Evolutionary conservation across 2,329 filamentous ascomycete genomes (phyloP).

Genomic region (Penicillium janthinellum): DNA sequence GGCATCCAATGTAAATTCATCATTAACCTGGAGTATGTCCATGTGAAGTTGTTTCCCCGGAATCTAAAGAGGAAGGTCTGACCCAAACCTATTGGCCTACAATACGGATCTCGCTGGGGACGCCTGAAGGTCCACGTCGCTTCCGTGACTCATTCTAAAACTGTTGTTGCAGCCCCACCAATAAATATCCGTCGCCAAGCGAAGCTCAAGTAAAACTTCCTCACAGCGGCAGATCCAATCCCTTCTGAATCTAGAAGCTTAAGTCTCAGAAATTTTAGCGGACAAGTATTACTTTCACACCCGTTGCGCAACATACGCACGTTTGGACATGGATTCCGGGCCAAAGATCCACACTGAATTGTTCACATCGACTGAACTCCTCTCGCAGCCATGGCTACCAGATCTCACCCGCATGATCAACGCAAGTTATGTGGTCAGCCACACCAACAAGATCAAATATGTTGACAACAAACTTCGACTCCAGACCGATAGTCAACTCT

Average conservation of each 20-base stretch:
- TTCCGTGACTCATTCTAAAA: background rate
- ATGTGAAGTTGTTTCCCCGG: background rate
- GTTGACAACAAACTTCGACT: conserved; percentile 10
- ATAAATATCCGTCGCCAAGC: background rate
- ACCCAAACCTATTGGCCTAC: background rate
- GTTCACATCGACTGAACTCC: conserved; percentile 16
- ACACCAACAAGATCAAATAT: conserved; percentile 9
- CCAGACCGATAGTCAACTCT: conserved; percentile 10
- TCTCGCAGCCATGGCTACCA: conserved; percentile 15
- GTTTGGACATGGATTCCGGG: background rate
- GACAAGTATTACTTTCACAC: background rate
- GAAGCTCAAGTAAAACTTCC: background rate
- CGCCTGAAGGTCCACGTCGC: background rate
- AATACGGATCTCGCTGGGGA: background rate
- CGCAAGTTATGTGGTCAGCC: conserved; percentile 16
- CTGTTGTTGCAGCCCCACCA: background rate
- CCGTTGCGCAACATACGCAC: background rate
- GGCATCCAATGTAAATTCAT: background rate
- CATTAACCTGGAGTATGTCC: background rate
- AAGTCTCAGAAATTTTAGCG: background rate
- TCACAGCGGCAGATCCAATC: background rate
- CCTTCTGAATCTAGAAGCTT: background rate
- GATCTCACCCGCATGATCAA: conserved; percentile 20
- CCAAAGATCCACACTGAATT: conserved; percentile 8
- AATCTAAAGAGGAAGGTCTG: background rate